A percentile compares a stretch with the other conserved stretches of the same genome.
Conservation (phyloP, 768 basidiomycete genomes). For the Suillus hirtellus region DNA sequence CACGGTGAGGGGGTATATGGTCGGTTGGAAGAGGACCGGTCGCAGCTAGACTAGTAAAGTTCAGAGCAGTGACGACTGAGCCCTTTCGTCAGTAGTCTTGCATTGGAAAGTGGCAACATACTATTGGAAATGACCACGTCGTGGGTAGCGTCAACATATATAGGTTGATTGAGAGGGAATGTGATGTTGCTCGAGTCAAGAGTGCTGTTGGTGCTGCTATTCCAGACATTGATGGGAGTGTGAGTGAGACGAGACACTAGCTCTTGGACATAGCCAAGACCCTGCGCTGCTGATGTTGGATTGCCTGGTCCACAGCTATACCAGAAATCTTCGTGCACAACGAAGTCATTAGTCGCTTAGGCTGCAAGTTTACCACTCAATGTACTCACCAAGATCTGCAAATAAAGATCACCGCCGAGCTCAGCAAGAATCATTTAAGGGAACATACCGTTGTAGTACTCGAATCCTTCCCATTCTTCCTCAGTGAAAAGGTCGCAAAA, state of each 20-base stretch:
- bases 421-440: background rate
- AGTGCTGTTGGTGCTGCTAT: slow-evolving; percentile 48
- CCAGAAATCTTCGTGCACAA: slow-evolving; percentile 24
- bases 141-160: slow-evolving; percentile 49
- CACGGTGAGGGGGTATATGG: slow-evolving; percentile 36
- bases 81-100: background rate
- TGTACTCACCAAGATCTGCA: slow-evolving; percentile 7
- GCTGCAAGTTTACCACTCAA: slow-evolving; percentile 18
- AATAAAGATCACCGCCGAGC: background rate
- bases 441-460: slow-evolving; percentile 38
- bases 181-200: slow-evolving; percentile 40
- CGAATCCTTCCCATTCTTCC: slow-evolving; percentile 52
- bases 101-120: slow-evolving; percentile 15
- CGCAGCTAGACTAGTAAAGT: slow-evolving; percentile 42
- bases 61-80: slow-evolving; percentile 45
- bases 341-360: background rate
- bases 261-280: slow-evolving; percentile 44
- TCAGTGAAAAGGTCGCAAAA: slow-evolving; percentile 54
- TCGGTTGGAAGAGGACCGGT: slow-evolving; percentile 41
- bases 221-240: slow-evolving; percentile 37
- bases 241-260: slow-evolving; percentile 43
- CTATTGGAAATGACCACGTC: slow-evolving; percentile 44
- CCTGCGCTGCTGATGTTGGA: slow-evolving; percentile 39
- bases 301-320: slow-evolving; percentile 44
- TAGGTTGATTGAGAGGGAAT: slow-evolving; percentile 37